Percentiles rank a stretch among this genome's conserved stretches.
Conservation (phyloP, 495 filamentous ascomycete species). For the Darksidea phi region DNA sequence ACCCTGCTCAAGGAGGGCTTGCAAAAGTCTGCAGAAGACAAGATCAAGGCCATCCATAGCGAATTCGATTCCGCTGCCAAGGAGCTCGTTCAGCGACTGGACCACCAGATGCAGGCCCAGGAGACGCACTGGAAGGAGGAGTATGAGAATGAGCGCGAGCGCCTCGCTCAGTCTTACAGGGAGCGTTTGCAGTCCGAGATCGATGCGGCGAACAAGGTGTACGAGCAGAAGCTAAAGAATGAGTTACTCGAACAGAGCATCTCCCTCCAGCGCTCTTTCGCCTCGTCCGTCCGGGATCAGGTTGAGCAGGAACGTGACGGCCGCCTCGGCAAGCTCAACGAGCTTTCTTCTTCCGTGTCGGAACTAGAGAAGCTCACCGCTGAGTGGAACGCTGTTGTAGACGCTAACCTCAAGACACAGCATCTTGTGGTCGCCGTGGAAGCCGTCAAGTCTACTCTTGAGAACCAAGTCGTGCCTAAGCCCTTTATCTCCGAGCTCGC, state of each 20-base stretch:
- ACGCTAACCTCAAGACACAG: slow-evolving; percentile 87
- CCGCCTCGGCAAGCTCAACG: slow-evolving; percentile 78
- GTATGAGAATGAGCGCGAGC: slow-evolving; percentile 83
- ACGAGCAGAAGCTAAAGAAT: slow-evolving; percentile 78
- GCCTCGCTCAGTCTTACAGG: slow-evolving; percentile 70
- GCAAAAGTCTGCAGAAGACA: slow-evolving; percentile 69
- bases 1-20: slow-evolving; percentile 63
- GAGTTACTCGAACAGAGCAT: slow-evolving; percentile 88
- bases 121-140: slow-evolving; percentile 79
- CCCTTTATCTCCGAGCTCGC: slow-evolving; percentile 90
- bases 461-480: slow-evolving; percentile 67
- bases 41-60: slow-evolving; percentile 66
- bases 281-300: slow-evolving; percentile 69
- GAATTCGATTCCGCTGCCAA: slow-evolving; percentile 81
- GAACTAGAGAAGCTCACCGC: slow-evolving; percentile 82
- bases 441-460: slow-evolving; percentile 72
- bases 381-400: slow-evolving; percentile 82
- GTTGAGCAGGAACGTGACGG: slow-evolving; percentile 88
- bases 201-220: slow-evolving; percentile 67
- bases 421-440: slow-evolving; percentile 94
- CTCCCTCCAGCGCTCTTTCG: slow-evolving; percentile 77
- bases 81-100: slow-evolving; percentile 68
- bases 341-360: slow-evolving; percentile 70
- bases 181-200: slow-evolving; percentile 74
- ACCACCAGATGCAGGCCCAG: slow-evolving; percentile 68